Evolutionary conservation across 495 filamentous ascomycete species (phyloP), one percentile per base, ranked within the genome.

Genomic region (Podospora tetraspora): DNA sequence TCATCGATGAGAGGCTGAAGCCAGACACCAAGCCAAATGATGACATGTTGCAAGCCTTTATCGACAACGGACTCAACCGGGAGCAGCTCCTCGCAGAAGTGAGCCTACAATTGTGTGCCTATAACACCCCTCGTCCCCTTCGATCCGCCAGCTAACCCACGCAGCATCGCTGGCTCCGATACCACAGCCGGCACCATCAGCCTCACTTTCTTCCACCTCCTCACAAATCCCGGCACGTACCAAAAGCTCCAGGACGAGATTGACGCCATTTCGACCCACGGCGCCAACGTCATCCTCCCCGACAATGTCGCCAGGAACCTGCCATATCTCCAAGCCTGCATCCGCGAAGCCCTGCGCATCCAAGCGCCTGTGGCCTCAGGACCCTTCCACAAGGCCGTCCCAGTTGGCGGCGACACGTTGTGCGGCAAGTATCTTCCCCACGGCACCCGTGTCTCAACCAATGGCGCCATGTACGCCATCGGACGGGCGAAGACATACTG

Each of bases 131-230:
- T 3, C 25, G 25, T 3, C 25, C 25, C 25, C 1, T 25, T 25
- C 25, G 25, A 77, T 30, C 83, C 34, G 80, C 83, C 43, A 80
- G 84, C 1, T 74, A 79, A 27, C 81, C 74, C 32, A 23, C 0
- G 79, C 83, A 80, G 84, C 59, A 78, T 89, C 8, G 89, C 88
- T 1, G 88, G 88, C 13, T 84, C 87, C 7, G 89, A 92, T 67
- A 89, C 88, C 16, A 87, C 84, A 0, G 84, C 85, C 0, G 86
- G 84, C 1, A 79, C 83, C 10, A 83, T 91, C 71, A 80, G 81
- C 62, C 82, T 81, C 1, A 78, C 86, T 34, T 74, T 91, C 61
- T 71, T 82, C 24, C 83, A 85, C 68, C 74, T 90, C 24, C 71
- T 89, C 12, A 76, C 76, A 4, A 78, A 82, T 61, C 78, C 80